Conservation (phyloP, 164 flowering plant genomes). For the Vitis rupestris region DNA sequence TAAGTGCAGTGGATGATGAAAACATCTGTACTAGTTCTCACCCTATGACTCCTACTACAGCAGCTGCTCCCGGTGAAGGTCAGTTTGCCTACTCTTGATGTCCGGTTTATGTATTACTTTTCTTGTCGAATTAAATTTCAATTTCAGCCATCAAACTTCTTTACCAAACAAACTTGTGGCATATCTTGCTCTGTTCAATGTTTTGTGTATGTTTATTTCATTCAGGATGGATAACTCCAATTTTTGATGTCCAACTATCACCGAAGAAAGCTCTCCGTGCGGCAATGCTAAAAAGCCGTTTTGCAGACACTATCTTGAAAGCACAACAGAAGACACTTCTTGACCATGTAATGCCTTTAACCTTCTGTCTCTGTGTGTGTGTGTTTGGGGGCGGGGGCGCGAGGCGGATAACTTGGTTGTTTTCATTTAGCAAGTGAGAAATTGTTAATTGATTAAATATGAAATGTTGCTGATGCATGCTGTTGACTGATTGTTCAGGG, state of each 20-base stretch:
- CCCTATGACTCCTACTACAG: slow-evolving; percentile 17
- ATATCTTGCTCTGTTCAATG: neutral
- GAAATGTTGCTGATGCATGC: neutral
- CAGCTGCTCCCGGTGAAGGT: slow-evolving; percentile 48
- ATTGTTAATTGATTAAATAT: neutral
- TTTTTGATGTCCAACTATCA: slow-evolving; percentile 48
- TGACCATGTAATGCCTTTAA: slow-evolving; percentile 43
- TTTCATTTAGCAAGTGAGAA: neutral
- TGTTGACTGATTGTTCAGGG: slow-evolving; percentile 32
- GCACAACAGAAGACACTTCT: slow-evolving; percentile 69
- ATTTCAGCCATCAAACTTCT: no score
- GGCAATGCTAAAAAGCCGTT: slow-evolving; percentile 76
- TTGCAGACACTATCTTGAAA: slow-evolving; percentile 78
- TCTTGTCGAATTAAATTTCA: no score
- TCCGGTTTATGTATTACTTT: no score
- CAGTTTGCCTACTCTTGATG: slow-evolving; percentile 4
- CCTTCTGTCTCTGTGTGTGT: neutral
- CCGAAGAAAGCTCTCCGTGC: slow-evolving; percentile 83
- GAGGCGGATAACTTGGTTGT: neutral
- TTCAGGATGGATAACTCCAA: slow-evolving; percentile 26
- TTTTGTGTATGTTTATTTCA: slow-evolving; percentile 1
- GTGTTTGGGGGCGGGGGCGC: neutral
- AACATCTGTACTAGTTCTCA: slow-evolving; percentile 23
- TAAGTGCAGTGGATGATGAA: slow-evolving; percentile 45
- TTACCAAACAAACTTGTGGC: neutral